Evolutionary conservation across 306 rosid genomes (phyloP).

Genomic region (Benincasa hispida): DNA sequence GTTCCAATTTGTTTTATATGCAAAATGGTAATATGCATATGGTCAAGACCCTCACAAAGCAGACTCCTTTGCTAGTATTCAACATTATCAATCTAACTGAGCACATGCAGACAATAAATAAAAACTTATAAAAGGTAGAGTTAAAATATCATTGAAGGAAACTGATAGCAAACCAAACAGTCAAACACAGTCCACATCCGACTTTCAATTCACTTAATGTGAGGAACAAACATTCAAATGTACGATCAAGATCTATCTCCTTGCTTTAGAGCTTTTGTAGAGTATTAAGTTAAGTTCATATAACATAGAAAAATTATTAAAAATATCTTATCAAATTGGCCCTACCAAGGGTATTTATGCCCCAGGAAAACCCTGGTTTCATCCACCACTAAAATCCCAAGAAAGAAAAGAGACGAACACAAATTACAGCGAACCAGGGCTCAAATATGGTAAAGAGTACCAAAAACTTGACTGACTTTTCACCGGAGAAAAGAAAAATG

Average conservation of each 20-base stretch:
- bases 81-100: neutral
- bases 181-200: neutral
- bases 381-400: neutral
- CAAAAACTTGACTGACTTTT: neutral
- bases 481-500: neutral
- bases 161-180: neutral
- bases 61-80: slow-evolving; percentile 56
- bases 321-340: neutral
- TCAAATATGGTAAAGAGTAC: neutral
- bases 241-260: neutral
- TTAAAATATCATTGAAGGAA: neutral
- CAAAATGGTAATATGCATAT: neutral
- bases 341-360: neutral
- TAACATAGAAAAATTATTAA: neutral
- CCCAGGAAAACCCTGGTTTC: neutral
- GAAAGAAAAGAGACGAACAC: neutral
- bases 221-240: neutral
- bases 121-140: neutral
- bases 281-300: neutral
- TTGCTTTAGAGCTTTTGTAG: neutral
- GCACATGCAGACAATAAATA: neutral
- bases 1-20: neutral
- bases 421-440: neutral
- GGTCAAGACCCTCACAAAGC: slow-evolving; percentile 28
- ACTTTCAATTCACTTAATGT: neutral